Percentiles rank a stretch among this genome's conserved stretches.
Conservation (phyloP, 164 flowering plant genomes). For the Dillenia turbinata region DNA sequence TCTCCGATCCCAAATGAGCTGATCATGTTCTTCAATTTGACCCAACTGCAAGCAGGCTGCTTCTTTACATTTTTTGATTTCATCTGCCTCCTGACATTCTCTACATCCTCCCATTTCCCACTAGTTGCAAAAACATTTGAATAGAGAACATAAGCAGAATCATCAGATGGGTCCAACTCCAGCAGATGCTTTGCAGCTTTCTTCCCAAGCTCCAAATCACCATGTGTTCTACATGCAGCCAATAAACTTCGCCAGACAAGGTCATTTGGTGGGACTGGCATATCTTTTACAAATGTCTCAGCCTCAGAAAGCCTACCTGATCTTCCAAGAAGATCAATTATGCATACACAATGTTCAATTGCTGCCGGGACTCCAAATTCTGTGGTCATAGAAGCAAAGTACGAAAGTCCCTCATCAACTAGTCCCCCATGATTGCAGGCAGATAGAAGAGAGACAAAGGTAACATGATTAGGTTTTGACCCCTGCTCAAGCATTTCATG, state of each 20-base stretch:
- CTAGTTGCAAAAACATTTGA: constrained; percentile 68
- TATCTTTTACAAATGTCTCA: constrained; percentile 52
- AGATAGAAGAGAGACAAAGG: constrained; percentile 77
- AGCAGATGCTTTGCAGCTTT: constrained; percentile 58
- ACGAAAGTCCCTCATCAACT: constrained; percentile 68
- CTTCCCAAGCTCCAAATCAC: constrained; percentile 59
- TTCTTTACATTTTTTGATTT: constrained; percentile 47
- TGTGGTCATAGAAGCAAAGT: constrained; percentile 49
- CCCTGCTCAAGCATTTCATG: constrained; percentile 58
- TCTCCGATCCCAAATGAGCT: constrained; percentile 73
- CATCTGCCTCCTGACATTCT: constrained; percentile 56
- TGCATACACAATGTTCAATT: constrained; percentile 80
- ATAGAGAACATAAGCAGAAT: constrained; percentile 75
- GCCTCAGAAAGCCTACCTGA: constrained; percentile 75
- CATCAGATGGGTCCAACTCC: constrained; percentile 63
- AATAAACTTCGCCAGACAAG: constrained; percentile 78
- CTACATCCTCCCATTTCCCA: constrained; percentile 70
- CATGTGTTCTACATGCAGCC: constrained; percentile 65
- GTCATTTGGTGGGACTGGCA: constrained; percentile 63
- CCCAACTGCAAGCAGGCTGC: constrained; percentile 82
- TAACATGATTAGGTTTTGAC: constrained; percentile 58
- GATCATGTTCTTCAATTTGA: constrained; percentile 51
- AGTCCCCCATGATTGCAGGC: constrained; percentile 88
- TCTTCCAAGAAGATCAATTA: constrained; percentile 81
- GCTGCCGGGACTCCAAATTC: constrained; percentile 46